Evolutionary conservation across 768 basidiomycete species (phyloP).

Genomic region (Auricularia heimuer): DNA sequence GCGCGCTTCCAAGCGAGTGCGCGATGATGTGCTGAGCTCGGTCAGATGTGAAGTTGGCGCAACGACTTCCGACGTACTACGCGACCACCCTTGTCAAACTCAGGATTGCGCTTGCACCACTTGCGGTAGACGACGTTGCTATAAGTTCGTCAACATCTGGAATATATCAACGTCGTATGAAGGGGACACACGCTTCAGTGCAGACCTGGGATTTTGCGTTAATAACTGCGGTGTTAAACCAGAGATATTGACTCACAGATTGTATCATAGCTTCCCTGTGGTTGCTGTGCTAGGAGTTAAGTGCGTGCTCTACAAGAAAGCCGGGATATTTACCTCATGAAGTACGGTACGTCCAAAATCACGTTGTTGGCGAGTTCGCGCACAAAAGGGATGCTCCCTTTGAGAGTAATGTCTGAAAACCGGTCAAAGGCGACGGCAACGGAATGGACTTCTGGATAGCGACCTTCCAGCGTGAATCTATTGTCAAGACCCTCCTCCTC

Average conservation of each 20-base stretch:
- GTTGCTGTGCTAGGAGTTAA: conserved; percentile 12
- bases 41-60: background rate
- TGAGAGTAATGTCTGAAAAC: conserved; percentile 28
- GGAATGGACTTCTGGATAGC: background rate
- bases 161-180: background rate
- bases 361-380: conserved; percentile 34
- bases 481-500: conserved; percentile 35
- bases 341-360: conserved; percentile 32
- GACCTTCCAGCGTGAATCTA: conserved; percentile 27
- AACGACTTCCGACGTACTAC: conserved; percentile 14
- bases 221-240: background rate
- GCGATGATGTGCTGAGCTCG: conserved; percentile 27
- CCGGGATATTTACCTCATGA: conserved; percentile 24
- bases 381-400: conserved; percentile 30
- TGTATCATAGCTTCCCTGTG: conserved; percentile 34
- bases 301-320: background rate
- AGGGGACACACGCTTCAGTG: conserved; percentile 18
- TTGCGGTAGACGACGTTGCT: conserved; percentile 30
- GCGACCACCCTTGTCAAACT: conserved; percentile 26
- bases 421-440: background rate
- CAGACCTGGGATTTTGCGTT: conserved; percentile 16
- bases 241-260: conserved; percentile 18
- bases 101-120: conserved; percentile 33
- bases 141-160: background rate
- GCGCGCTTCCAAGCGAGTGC: conserved; percentile 32